Conservation (phyloP, 2,329 filamentous ascomycete genomes). For the Byssochlamys sp. region DNA sequence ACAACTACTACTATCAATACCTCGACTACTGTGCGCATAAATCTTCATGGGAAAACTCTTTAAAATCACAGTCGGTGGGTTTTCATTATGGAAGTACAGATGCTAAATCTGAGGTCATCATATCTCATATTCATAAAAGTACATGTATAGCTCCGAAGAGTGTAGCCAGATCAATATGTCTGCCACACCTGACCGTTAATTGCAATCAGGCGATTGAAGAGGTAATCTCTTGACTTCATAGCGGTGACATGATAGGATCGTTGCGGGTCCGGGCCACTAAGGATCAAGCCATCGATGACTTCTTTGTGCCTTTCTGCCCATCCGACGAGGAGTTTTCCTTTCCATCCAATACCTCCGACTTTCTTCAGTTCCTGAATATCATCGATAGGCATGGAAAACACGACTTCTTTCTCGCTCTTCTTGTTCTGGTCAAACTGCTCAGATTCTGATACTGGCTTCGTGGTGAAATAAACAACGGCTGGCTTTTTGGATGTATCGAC, state of each 20-base stretch:
- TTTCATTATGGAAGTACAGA: neutral
- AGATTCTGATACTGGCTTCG: conserved; percentile 28
- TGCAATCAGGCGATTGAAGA: conserved; percentile 69
- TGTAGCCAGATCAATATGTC: conserved; percentile 45
- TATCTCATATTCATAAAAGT: neutral
- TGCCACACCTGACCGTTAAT: conserved; percentile 80
- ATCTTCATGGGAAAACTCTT: too few species aligned
- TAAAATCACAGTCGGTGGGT: too few species aligned
- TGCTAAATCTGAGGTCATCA: neutral
- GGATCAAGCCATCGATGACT: conserved; percentile 64
- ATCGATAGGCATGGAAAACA: conserved; percentile 60
- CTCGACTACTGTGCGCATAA: too few species aligned
- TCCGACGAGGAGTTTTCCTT: conserved; percentile 69
- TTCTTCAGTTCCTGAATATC: conserved; percentile 69
- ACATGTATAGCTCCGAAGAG: neutral
- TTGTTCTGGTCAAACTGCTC: conserved; percentile 36
- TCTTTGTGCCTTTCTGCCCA: conserved; percentile 62
- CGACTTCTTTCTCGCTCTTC: conserved; percentile 42
- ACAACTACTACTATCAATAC: too few species aligned
- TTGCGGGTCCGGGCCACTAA: conserved; percentile 34
- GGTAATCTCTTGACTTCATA: conserved; percentile 60
- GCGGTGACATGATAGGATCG: conserved; percentile 57
- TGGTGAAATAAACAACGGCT: conserved; percentile 52
- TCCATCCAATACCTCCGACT: conserved; percentile 74
- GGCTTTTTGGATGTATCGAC: conserved; percentile 40